Base-by-base conservation (phyloP, 2,329 filamentous ascomycete species). In the Cercospora brassicicola region DNA sequence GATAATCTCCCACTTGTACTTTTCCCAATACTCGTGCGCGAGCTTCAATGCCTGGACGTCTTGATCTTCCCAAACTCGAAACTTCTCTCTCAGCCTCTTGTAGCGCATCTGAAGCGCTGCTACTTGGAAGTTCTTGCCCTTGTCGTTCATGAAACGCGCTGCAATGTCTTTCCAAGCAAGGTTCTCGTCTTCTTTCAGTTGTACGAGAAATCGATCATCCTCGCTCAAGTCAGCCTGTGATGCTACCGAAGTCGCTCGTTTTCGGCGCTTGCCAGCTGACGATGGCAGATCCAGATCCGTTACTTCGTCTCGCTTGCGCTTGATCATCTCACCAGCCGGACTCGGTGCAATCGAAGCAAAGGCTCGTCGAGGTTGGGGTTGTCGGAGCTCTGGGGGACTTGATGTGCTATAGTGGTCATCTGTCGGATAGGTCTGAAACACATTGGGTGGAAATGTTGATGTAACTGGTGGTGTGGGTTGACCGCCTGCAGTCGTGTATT, bases 161-260 rank as follows among this genome's bases (percentile, higher is more conserved):
- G 82, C 83, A 67, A 86, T 86, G 66, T 85, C 84, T 73, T 86
- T 86, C 84, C 84, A 86, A 0, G 84, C 82, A 64, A 86, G 80
- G 33, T 77, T 80, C 65, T 86, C 83, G 59, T 85, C 83, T 67
- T 86, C 83, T 66, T 85, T 85, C 57, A 86, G 79, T 67, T 81
- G 79, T 15, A 86, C 76, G 9, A 86, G 80, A 20, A 85, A 75
- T 55, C 79, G 79, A 67, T 86, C 84, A 73, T 86, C 84, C 48
- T 86, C 84, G 67, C 79, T 82, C 6, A 86, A 75, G 65, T 84
- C 83, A 8, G 79, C 76, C 33, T 64, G 62, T 11, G 78, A 77
- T n/a, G 72, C 70, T 13, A 75, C 69, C 15, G 76, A 76, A 4
- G 75, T 72, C 2, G 81, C 82, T 31, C 81, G 77, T 69, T 81